Evolutionary conservation across 2,329 filamentous ascomycete species (phyloP).

Genomic region (Fusarium staphyleae): DNA sequence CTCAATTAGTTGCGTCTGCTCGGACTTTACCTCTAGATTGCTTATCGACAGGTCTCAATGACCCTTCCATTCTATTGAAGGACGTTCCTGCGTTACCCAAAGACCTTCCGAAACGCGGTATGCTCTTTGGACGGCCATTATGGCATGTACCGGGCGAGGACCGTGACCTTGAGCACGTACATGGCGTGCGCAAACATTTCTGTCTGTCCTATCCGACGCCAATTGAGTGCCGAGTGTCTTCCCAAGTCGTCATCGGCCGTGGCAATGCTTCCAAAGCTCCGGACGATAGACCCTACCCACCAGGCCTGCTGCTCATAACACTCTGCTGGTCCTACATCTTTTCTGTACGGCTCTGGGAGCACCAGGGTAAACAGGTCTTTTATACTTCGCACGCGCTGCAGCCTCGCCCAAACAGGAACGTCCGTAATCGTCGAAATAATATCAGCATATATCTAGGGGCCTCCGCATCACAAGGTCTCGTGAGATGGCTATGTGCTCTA

Average conservation of each 20-base stretch:
- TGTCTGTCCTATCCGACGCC: neutral
- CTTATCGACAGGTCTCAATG: constrained; percentile 5
- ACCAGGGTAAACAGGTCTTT: neutral
- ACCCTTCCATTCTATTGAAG: constrained; percentile 15
- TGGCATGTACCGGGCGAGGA: constrained; percentile 1
- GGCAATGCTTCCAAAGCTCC: neutral
- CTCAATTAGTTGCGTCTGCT: constrained; percentile 4
- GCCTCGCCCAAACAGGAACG: neutral
- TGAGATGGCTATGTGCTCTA: constrained; percentile 8
- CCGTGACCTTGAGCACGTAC: neutral
- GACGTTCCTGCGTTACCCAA: constrained; percentile 11
- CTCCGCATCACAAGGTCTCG: neutral
- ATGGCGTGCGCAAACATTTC: constrained; percentile 1
- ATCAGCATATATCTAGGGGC: constrained; percentile 1
- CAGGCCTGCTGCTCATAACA: constrained; percentile 3
- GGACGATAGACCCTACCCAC: neutral
- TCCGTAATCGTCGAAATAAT: neutral
- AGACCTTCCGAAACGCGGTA: neutral
- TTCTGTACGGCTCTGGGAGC: constrained; percentile 9
- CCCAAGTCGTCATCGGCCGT: neutral
- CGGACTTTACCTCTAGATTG: neutral
- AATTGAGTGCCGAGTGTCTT: constrained; percentile 3
- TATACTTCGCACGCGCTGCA: constrained; percentile 4
- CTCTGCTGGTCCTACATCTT: constrained; percentile 13
- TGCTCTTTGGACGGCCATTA: neutral